Evolutionary conservation across 2,329 filamentous ascomycete species (phyloP).

Genomic region (Neonectria magnoliae): DNA sequence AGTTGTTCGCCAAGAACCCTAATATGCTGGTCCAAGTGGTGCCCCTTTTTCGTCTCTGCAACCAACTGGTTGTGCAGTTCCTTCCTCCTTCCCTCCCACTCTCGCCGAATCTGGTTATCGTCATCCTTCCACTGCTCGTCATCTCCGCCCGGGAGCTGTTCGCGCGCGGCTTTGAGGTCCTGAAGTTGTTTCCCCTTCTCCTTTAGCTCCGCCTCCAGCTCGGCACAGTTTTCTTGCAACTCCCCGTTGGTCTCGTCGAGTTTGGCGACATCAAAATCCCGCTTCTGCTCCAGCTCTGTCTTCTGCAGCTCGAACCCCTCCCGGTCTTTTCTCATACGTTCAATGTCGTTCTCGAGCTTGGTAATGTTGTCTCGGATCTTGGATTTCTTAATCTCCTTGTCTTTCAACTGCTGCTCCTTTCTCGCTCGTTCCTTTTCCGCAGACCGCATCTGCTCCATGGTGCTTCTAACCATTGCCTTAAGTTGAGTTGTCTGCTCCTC

Average conservation of each 20-base stretch:
- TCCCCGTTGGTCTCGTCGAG: slow-evolving; percentile 66
- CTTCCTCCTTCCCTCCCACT: slow-evolving; percentile 65
- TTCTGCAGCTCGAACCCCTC: slow-evolving; percentile 65
- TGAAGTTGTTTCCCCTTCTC: slow-evolving; percentile 75
- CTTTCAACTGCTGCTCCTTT: slow-evolving; percentile 76
- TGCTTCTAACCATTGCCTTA: slow-evolving; percentile 80
- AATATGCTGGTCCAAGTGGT: slow-evolving; percentile 58
- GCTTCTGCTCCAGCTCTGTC: slow-evolving; percentile 59
- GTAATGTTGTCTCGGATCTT: slow-evolving; percentile 76
- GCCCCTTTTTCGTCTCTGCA: slow-evolving; percentile 58
- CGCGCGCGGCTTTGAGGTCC: slow-evolving; percentile 75
- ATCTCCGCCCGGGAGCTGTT: slow-evolving; percentile 69
- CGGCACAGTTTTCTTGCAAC: slow-evolving; percentile 71
- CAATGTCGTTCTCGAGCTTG: slow-evolving; percentile 73
- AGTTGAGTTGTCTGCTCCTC: slow-evolving; percentile 89
- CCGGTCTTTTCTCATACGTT: slow-evolving; percentile 67
- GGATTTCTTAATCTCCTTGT: slow-evolving; percentile 73
- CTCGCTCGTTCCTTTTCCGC: slow-evolving; percentile 82
- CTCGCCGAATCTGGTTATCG: slow-evolving; percentile 61
- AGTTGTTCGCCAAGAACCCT: slow-evolving; percentile 60
- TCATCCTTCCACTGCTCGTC: slow-evolving; percentile 66
- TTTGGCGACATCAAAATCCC: slow-evolving; percentile 61
- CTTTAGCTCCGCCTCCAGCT: slow-evolving; percentile 77
- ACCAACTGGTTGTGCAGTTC: slow-evolving; percentile 62
- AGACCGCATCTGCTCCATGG: slow-evolving; percentile 83